A percentile compares a stretch with the other conserved stretches of the same genome.
Conservation (phyloP, 2,329 filamentous ascomycete species). For the Microdochium nivale region DNA sequence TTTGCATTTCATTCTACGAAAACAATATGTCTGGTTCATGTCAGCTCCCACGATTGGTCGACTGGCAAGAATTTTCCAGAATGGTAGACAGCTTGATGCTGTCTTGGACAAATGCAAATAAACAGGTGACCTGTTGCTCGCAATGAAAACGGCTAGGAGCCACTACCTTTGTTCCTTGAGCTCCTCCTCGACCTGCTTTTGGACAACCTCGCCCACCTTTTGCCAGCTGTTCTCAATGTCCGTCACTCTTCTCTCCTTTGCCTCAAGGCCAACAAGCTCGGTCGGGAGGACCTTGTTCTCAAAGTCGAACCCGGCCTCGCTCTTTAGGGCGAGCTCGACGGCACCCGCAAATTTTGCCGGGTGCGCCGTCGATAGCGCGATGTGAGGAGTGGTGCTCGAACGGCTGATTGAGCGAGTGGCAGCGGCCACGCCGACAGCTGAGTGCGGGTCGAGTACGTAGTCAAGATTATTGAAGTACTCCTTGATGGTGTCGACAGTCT, state of each 20-base stretch:
- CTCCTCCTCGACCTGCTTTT: conserved; percentile 62
- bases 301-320: conserved; percentile 67
- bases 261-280: conserved; percentile 73
- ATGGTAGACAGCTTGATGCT: too few species aligned
- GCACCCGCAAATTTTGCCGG: conserved; percentile 89
- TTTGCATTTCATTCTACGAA: too few species aligned
- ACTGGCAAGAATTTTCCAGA: too few species aligned
- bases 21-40: too few species aligned
- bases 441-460: conserved; percentile 90
- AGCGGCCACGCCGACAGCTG: conserved; percentile 77
- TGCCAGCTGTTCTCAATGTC: conserved; percentile 64
- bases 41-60: too few species aligned
- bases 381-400: conserved; percentile 51
- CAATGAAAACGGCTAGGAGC: too few species aligned
- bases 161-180: conserved; percentile 21
- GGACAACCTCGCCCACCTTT: conserved; percentile 66
- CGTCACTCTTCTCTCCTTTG: conserved; percentile 66
- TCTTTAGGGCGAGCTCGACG: conserved; percentile 69
- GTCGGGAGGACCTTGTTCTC: conserved; percentile 63
- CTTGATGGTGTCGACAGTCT: conserved; percentile 62
- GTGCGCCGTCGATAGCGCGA: conserved; percentile 87
- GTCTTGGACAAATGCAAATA: too few species aligned
- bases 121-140: too few species aligned
- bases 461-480: conserved; percentile 36
- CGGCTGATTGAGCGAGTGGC: conserved; percentile 59